phyloP scores from a whole-genome alignment of 345 rosid genomes.

The Murraya koenigii region DNA sequence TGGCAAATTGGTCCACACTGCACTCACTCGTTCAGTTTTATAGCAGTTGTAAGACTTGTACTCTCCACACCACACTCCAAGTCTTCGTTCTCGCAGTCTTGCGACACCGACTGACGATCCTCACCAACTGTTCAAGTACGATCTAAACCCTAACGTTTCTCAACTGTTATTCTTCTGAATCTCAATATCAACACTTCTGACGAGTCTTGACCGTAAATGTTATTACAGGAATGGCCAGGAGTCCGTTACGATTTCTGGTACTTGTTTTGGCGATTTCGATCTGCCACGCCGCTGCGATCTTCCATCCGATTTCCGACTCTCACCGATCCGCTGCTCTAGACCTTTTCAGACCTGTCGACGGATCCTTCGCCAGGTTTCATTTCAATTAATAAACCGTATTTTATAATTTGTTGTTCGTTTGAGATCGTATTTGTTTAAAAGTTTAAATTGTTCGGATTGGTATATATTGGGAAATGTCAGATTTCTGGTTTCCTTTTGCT shows the following conservation, averaged over 20 bases:
- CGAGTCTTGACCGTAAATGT: neutral
- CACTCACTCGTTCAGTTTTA: neutral
- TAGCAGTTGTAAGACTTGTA: neutral
- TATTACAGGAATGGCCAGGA: constrained; percentile 51
- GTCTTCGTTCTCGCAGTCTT: constrained; percentile 3
- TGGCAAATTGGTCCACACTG: neutral
- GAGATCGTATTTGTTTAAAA: neutral
- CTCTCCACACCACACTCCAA: neutral
- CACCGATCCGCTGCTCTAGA: constrained; percentile 95
- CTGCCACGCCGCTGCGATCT: constrained; percentile 50
- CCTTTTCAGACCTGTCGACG: constrained; percentile 55
- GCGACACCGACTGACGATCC: neutral
- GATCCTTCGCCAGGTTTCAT: constrained; percentile 71
- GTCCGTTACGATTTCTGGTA: constrained; percentile 38
- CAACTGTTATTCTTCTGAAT: neutral
- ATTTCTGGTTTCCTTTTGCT: neutral
- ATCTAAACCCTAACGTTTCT: constrained; percentile 14
- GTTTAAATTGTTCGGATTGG: neutral
- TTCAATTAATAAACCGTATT: neutral
- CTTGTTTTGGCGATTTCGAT: constrained; percentile 44
- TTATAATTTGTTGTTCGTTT: neutral
- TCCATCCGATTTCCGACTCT: constrained; percentile 78
- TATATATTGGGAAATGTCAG: neutral
- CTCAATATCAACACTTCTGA: neutral
- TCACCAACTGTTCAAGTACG: neutral